Base-by-base conservation (phyloP, 2,329 filamentous ascomycete species). In the Clarireedia sp. region DNA sequence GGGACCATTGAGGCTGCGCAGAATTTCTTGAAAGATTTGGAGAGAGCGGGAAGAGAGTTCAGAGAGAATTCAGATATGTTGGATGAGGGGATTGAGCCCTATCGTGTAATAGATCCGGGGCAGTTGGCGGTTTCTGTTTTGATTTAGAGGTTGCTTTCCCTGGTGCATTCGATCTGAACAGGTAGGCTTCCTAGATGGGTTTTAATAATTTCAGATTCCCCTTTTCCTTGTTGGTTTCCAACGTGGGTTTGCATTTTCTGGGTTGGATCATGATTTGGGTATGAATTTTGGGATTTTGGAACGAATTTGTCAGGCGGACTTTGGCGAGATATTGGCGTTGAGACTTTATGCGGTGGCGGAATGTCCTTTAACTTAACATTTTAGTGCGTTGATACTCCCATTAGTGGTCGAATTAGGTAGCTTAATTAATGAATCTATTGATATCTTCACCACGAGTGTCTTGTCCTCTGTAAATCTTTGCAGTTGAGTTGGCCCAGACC, bases 51-150 rank as follows among this genome's bases (percentile, higher is more conserved):
- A 4, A 37, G 26, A 6, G 24, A 38, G 3, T 57, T 57, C 3
- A 37, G 37, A 24, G 33, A 44, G 37, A 57, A 57, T 54, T 33
- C 29, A 0, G 26, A 53, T 12, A 46, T 41, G 24, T 40, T 57
- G 43, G 46, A 41, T 29, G 37, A 24, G 17, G 52, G 52, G 9
- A 50, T 50, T 12, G 46, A 17, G 16, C 38, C 45, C 4, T 50
- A 55, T 44, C 29, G 14, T 36, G 46, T 55, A 5, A 44, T 55
- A 37, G 26, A 55, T 44, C 46, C 46, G n/a, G 38, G 19, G 3
- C 24, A 50, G 17, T 37, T 55, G 46, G 46, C 38, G 3, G 52
- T 55, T 46, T 46, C 43, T 8, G 21, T 46, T 46, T 46, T 46
- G 43, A 24, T 46, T 46, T 46, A 23, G 21, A 23, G 23, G 16